Evolutionary conservation across 2,329 filamentous ascomycete genomes (phyloP).

Genomic region (Epichloe amarillans): DNA sequence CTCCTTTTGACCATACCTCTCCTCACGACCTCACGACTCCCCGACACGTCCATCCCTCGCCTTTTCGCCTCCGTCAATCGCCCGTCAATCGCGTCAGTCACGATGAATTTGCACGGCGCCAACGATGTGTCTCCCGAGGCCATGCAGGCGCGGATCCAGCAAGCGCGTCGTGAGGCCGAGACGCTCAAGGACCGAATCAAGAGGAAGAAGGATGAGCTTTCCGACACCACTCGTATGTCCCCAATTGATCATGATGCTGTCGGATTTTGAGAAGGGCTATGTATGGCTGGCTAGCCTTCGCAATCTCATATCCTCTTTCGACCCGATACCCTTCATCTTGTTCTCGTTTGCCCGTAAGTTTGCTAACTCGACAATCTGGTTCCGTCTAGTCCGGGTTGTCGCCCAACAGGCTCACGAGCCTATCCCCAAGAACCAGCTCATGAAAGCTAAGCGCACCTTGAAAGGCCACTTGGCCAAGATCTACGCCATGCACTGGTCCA

Average conservation of each 20-base stretch:
- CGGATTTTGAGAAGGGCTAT: background rate
- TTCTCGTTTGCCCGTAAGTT: background rate
- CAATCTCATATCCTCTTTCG: background rate
- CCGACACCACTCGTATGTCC: slow-evolving; percentile 87
- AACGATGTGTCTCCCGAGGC: slow-evolving; percentile 56
- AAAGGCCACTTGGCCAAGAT: slow-evolving; percentile 99
- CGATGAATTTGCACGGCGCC: slow-evolving; percentile 43
- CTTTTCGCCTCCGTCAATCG: slow-evolving; percentile 1
- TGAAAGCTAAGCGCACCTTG: slow-evolving; percentile 93
- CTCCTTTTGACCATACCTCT: slow-evolving; percentile 7
- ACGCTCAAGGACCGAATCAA: slow-evolving; percentile 97
- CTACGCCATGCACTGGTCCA: slow-evolving; percentile 99
- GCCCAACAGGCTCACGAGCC: slow-evolving; percentile 85
- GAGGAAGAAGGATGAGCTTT: slow-evolving; percentile 98
- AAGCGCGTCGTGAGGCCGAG: slow-evolving; percentile 93
- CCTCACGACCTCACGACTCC: background rate
- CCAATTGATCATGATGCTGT: slow-evolving; percentile 5
- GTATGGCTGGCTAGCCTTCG: background rate
- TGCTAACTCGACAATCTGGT: slow-evolving; percentile 12
- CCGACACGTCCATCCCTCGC: slow-evolving; percentile 3
- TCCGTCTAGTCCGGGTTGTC: slow-evolving; percentile 66
- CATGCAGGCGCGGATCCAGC: slow-evolving; percentile 88
- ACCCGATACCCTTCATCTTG: background rate
- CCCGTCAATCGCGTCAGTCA: slow-evolving; percentile 13
- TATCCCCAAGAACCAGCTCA: slow-evolving; percentile 78